Base-by-base conservation (phyloP, 805 yeast genomes). In the Candida nitratophila region DNA sequence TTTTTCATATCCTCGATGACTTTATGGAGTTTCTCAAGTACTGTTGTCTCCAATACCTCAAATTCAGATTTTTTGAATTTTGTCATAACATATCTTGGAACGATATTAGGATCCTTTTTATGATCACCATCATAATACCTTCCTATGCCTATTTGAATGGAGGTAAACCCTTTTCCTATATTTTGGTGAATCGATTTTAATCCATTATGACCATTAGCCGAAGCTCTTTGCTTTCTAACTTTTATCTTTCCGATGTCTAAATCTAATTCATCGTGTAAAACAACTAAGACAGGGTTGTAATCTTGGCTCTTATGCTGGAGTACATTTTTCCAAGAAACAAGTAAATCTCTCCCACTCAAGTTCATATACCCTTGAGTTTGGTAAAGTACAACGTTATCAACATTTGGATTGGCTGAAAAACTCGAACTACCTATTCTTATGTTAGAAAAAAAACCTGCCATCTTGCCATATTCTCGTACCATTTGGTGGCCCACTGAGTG, bases 191-290 rank as follows among this genome's bases (percentile, higher is more conserved):
- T 72, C 35, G 83, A 76, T 48, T 73, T 73, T 24, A 90, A 67
- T 0, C 96, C 97, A 56, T 87, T 88, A 55, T 90, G 98, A 0
- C 96, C 96, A 38, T 93, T 68, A 15, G 80, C 71, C 37, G 86
- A 76, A 0, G 83, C 69, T 1, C 77, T 74, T 14, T 79, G 81
- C 16, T 65, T 67, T 39, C 91, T 69, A 1, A 83, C 58, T 53
- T 83, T 83, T 19, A 80, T 66, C 43, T 77, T 74, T 0, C 97
- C 96, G 3, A 81, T 50, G 0, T 74, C 75, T 14, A 81, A 57
- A 47, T 79, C 82, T 38, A 89, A 58, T 51, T 90, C 97, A 59
- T 90, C 97, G 57, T 86, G 95, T 1, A 89, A 54, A 0, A 88
- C 74, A 1, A 88, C 69, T 46, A 80, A 65, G 9, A 56, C 63